These are phyloP conservation scores for Talaromyces islandicus DNA, from an alignment of 2,329 filamentous ascomycete genomes.

Conservation along the genomic window DNA sequence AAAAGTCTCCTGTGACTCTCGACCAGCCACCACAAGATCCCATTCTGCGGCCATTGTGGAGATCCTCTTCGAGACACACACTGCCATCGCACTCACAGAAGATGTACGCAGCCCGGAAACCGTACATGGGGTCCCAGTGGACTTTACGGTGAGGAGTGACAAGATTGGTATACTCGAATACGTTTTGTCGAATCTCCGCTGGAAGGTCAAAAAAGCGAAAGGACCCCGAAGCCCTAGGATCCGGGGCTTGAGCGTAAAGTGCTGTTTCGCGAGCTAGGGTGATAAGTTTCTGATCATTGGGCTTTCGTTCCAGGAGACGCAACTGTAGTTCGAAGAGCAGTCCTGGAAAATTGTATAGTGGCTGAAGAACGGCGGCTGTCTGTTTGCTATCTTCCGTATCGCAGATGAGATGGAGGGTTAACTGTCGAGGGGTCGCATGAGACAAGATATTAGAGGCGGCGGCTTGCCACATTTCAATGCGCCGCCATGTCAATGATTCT, in stretches of 20 bases:
- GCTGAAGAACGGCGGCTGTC: too few species aligned
- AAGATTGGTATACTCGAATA: neutral
- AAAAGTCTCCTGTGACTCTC: neutral
- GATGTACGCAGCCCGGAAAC: neutral
- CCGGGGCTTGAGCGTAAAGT: neutral
- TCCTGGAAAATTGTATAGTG: too few species aligned
- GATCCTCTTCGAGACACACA: neutral
- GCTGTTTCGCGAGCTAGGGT: neutral
- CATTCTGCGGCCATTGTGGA: neutral
- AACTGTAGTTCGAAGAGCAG: too few species aligned
- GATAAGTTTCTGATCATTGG: neutral
- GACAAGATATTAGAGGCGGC: too few species aligned
- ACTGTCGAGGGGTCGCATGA: too few species aligned
- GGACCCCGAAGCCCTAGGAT: neutral
- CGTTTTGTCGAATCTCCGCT: neutral
- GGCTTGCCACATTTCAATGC: too few species aligned
- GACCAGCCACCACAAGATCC: neutral
- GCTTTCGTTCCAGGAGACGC: too few species aligned
- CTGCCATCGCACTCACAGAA: neutral
- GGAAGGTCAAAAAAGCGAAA: neutral
- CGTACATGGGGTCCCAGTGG: neutral
- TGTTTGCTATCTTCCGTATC: too few species aligned
- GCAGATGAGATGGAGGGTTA: too few species aligned
- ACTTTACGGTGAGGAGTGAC: neutral
- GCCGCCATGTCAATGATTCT: too few species aligned